phyloP scores from a whole-genome alignment of 2,329 filamentous ascomycete genomes.

The Cadophora sp. region DNA sequence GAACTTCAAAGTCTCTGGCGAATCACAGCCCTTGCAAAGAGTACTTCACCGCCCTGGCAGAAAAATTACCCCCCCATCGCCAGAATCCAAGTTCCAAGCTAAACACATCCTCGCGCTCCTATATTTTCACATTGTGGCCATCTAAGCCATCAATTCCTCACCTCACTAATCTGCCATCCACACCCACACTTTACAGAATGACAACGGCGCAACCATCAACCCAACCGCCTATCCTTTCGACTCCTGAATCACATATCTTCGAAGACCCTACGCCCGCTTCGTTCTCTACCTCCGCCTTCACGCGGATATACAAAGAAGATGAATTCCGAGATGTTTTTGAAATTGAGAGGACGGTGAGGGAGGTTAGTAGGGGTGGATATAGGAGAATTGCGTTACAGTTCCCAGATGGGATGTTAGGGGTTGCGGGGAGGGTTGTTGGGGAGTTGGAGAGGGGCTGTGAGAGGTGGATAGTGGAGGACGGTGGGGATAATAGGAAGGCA shows the following conservation, averaged over 20 bases:
- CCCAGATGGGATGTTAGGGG: constrained; percentile 87
- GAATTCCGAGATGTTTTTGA: constrained; percentile 84
- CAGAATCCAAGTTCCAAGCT: background rate
- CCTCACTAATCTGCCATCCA: background rate
- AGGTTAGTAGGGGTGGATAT: constrained; percentile 77
- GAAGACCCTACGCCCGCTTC: constrained; percentile 52
- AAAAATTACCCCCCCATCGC: constrained; percentile 3
- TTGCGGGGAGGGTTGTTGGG: constrained; percentile 82
- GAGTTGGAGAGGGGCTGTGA: constrained; percentile 61
- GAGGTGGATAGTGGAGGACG: constrained; percentile 19
- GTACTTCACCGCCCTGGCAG: background rate
- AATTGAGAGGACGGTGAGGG: constrained; percentile 76
- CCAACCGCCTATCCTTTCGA: constrained; percentile 66
- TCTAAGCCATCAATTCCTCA: background rate
- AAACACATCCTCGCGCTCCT: background rate
- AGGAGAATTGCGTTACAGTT: constrained; percentile 89
- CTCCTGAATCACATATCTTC: constrained; percentile 65
- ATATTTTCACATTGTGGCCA: background rate
- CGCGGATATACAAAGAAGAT: constrained; percentile 55
- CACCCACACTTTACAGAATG: background rate
- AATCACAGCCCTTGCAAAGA: background rate
- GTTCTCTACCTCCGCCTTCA: background rate
- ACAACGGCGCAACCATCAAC: constrained; percentile 47
- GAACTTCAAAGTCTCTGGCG: background rate
- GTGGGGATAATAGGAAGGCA: constrained; percentile 7